phyloP scores from a whole-genome alignment of 305 asterid genomes.

The Fraxinus platypoda region DNA sequence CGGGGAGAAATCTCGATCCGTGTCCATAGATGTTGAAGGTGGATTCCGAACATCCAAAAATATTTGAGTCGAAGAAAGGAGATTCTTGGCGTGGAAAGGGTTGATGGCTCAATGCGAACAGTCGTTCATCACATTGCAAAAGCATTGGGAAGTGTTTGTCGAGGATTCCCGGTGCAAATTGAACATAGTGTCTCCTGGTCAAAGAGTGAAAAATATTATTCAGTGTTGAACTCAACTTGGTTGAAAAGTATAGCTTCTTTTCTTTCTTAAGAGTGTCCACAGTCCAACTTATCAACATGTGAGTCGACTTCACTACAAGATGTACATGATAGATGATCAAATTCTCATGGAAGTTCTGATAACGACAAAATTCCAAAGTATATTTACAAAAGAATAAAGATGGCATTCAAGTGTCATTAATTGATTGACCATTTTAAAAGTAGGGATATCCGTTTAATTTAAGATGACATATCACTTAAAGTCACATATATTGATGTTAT shows the following conservation, averaged over 20 bases:
- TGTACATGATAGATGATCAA: neutral
- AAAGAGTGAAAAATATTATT: neutral
- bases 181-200: neutral
- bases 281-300: neutral
- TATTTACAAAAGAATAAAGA: neutral
- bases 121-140: neutral
- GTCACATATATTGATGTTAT: neutral
- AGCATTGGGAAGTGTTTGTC: conserved; percentile 1
- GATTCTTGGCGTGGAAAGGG: neutral
- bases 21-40: neutral
- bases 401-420: neutral
- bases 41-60: neutral
- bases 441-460: neutral
- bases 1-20: neutral
- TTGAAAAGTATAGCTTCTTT: neutral
- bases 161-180: neutral
- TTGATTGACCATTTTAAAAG: neutral
- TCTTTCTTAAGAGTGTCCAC: neutral
- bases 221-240: neutral
- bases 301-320: neutral
- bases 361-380: neutral
- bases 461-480: neutral
- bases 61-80: neutral
- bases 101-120: neutral
- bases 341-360: neutral